phyloP scores from a whole-genome alignment of 352 stramenopile species.

The Phytophthora palmivora region DNA sequence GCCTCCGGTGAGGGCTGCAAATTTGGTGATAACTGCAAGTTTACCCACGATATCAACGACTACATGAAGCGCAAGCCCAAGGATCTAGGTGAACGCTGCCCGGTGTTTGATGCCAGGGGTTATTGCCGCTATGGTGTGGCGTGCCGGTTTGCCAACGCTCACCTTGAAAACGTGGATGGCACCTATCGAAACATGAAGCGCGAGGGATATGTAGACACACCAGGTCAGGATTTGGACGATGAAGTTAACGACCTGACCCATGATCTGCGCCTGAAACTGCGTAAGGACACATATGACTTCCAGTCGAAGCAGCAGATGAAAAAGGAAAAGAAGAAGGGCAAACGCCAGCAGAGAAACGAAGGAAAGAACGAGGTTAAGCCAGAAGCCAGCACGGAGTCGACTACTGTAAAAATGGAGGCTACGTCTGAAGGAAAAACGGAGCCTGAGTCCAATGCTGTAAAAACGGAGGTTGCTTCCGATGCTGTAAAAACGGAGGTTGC shows the following conservation, averaged over 20 bases:
- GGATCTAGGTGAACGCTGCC: conserved; percentile 80
- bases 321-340: conserved; percentile 59
- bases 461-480: too few species aligned
- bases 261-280: conserved; percentile 80
- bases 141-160: conserved; percentile 90
- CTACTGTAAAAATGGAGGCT: background rate
- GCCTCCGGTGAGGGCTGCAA: conserved; percentile 68
- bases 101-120: conserved; percentile 80
- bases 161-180: conserved; percentile 77
- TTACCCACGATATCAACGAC: conserved; percentile 82
- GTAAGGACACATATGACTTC: conserved; percentile 95
- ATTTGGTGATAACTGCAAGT: conserved; percentile 87
- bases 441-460: too few species aligned
- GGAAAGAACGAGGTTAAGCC: conserved; percentile 25
- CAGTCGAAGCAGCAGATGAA: conserved; percentile 77
- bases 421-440: background rate
- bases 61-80: conserved; percentile 90
- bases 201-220: conserved; percentile 35
- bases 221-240: conserved; percentile 40
- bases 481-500: too few species aligned
- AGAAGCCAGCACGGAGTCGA: conserved; percentile 1
- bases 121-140: conserved; percentile 93
- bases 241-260: conserved; percentile 91
- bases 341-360: conserved; percentile 40
- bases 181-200: conserved; percentile 54